Evolutionary conservation across 768 basidiomycete species (phyloP).

Genomic region (Holtermannia corniformis): DNA sequence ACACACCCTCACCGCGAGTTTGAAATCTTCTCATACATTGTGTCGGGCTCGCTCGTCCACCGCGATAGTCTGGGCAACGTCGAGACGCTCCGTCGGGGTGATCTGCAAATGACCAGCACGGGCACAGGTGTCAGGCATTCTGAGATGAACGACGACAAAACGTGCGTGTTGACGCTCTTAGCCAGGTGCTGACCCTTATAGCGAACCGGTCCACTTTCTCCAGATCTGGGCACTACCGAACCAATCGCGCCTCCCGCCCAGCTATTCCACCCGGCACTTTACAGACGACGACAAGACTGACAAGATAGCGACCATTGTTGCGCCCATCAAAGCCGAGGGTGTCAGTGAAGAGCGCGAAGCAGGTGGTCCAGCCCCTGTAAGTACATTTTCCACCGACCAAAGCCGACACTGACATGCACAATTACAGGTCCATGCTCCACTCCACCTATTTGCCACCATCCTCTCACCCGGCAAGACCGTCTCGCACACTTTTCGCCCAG

Average conservation of each 20-base stretch:
- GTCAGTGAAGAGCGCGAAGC: slow-evolving; percentile 58
- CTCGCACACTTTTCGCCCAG: slow-evolving; percentile 46
- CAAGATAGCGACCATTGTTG: slow-evolving; percentile 64
- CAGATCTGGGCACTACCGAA: slow-evolving; percentile 62
- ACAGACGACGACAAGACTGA: slow-evolving; percentile 71
- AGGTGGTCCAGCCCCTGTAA: slow-evolving; percentile 65
- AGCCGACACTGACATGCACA: background rate
- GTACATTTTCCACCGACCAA: slow-evolving; percentile 3
- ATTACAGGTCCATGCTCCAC: slow-evolving; percentile 31
- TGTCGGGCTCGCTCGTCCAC: slow-evolving; percentile 47
- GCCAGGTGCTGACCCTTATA: slow-evolving; percentile 5
- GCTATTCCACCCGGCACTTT: slow-evolving; percentile 80
- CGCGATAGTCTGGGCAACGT: slow-evolving; percentile 85
- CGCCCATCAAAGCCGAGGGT: slow-evolving; percentile 54
- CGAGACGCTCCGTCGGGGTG: slow-evolving; percentile 79
- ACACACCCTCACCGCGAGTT: slow-evolving; percentile 74
- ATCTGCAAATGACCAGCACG: slow-evolving; percentile 81
- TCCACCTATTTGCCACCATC: slow-evolving; percentile 59
- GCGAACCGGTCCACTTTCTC: slow-evolving; percentile 49
- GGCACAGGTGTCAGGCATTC: slow-evolving; percentile 81
- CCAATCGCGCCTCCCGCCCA: slow-evolving; percentile 51
- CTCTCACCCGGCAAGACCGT: slow-evolving; percentile 53
- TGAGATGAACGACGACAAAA: slow-evolving; percentile 50
- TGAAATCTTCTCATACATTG: slow-evolving; percentile 85
- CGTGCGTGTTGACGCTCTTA: slow-evolving; percentile 2